phyloP scores from a whole-genome alignment of 2,329 filamentous ascomycete genomes.

The Aspergillus sojae region DNA sequence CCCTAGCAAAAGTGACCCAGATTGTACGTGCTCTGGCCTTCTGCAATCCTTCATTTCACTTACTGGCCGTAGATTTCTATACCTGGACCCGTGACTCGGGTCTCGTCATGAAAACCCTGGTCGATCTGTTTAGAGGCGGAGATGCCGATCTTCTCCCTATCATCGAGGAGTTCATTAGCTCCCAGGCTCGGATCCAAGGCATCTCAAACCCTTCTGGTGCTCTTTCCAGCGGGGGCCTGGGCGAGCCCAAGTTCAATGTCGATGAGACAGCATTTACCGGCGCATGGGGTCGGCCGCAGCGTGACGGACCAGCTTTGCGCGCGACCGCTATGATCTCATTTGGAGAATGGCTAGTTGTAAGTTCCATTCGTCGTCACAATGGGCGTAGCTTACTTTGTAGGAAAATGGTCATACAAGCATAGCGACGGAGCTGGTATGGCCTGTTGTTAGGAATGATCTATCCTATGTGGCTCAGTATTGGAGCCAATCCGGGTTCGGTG shows the following conservation, averaged over 20 bases:
- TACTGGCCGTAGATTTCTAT: conserved; percentile 64
- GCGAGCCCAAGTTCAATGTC: conserved; percentile 73
- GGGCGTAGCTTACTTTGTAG: conserved; percentile 9
- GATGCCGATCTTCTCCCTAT: conserved; percentile 59
- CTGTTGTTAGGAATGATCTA: conserved; percentile 74
- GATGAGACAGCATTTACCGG: conserved; percentile 64
- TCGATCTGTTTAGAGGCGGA: conserved; percentile 68
- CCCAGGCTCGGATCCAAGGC: conserved; percentile 68
- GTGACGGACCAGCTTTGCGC: conserved; percentile 76
- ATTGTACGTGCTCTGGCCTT: conserved; percentile 49
- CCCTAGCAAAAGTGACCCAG: conserved; percentile 56
- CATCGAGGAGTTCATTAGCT: conserved; percentile 69
- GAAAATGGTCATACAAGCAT: conserved; percentile 59
- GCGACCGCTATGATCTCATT: conserved; percentile 74
- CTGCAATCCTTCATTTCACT: not conserved
- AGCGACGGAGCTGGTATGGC: conserved; percentile 65
- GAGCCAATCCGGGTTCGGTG: conserved; percentile 62
- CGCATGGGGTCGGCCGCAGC: conserved; percentile 75
- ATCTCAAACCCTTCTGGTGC: conserved; percentile 70
- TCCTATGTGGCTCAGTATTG: conserved; percentile 62
- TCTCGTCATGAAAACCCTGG: conserved; percentile 68
- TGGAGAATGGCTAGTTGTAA: conserved; percentile 67
- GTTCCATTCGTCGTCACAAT: not conserved
- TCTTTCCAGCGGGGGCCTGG: conserved; percentile 55
- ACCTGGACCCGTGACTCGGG: conserved; percentile 79